phyloP scores from a whole-genome alignment of 176 grass and related monocot species.

The Triticum dicoccoides region DNA sequence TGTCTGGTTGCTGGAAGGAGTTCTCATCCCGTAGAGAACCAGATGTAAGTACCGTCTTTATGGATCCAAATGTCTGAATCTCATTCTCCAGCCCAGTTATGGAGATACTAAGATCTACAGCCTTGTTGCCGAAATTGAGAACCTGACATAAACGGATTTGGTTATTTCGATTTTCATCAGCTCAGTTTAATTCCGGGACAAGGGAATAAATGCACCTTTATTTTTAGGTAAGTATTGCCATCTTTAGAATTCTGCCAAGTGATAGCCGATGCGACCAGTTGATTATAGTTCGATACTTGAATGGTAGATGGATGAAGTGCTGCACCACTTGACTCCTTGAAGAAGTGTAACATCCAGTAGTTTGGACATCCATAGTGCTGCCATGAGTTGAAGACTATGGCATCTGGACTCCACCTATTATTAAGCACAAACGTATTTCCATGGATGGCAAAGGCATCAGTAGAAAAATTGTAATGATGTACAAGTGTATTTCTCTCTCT shows the following conservation, averaged over 20 bases:
- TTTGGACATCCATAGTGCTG: conserved; percentile 90
- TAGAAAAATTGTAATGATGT: not conserved
- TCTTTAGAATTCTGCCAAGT: conserved; percentile 63
- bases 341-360: conserved; percentile 99
- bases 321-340: conserved; percentile 76
- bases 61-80: conserved; percentile 54
- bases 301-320: conserved; percentile 66
- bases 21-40: conserved; percentile 72
- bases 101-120: conserved; percentile 60
- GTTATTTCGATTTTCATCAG: conserved; percentile 19
- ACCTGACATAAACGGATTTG: conserved; percentile 37
- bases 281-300: conserved; percentile 57
- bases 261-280: conserved; percentile 69
- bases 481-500: not conserved
- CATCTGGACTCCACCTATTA: conserved; percentile 80
- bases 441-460: not conserved
- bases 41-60: conserved; percentile 75
- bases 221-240: conserved; percentile 65
- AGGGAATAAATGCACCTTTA: conserved; percentile 58
- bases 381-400: conserved; percentile 85
- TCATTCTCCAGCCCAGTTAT: conserved; percentile 57
- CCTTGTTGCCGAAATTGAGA: conserved; percentile 71
- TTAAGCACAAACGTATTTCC: conserved; percentile 27
- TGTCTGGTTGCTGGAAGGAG: conserved; percentile 83
- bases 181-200: not conserved